Evolutionary conservation across 495 filamentous ascomycete genomes (phyloP), one percentile per base, ranked within the genome.

Genomic region (Tuber calosporum): DNA sequence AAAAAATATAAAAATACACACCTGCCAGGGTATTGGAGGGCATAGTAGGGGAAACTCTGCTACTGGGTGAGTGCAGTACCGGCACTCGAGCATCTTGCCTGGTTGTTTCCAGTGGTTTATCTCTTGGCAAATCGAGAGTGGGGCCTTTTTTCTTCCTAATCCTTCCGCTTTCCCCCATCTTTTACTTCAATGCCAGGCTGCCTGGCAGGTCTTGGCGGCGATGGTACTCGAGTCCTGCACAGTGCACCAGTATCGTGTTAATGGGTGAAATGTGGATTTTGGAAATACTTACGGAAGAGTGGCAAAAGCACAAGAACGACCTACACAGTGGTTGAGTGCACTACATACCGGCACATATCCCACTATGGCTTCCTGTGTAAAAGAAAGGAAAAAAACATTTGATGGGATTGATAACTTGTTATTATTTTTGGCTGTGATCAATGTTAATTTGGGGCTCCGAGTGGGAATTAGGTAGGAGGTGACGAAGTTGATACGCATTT

Each of bases 391-490:
- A n/a, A 48, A 48, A 43, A 43, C 17, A 6, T n/a, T n/a, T 4
- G 48, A 58, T 26, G 48, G 48, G 48, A 48, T 58, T 26, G n/a
- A 58, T n/a, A 3, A 30, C 48, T 6, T 6, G 13, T 9, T 26
- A 30, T 30, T 26, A 53, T 58, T 58, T 30, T 13, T 3, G 48
- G n/a, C 22, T 13, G n/a, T 9, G 30, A 58, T 26, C 30, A 58
- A 58, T 78, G 69, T 79, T 74, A 74, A 72, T 73, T 79, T 72
- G 78, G 75, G 76, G 73, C 69, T 71, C 36, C 66, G 45, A 62
- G 66, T 68, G 72, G 72, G 69, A 58, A 62, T 72, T 48, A n/a
- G 43, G 22, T 36, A 66, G 48, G 42, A 73, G 69, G 69, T 79
- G 77, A 75, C 69, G 45, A 69, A 70, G 71, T 69, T 73, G 48